phyloP scores from a whole-genome alignment of 345 rosid genomes.

The Pugionium dolabratum region DNA sequence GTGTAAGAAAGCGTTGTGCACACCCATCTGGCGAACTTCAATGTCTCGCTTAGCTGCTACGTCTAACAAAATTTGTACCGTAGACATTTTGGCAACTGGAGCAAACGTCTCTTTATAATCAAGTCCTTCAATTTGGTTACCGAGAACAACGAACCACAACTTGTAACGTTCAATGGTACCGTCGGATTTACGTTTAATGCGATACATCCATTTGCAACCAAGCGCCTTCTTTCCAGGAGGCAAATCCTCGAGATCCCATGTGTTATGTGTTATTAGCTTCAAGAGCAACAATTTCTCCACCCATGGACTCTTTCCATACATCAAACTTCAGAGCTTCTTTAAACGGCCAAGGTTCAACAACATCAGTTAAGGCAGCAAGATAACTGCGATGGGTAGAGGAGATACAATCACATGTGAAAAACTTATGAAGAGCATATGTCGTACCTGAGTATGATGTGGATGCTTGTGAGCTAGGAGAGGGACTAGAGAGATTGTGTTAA shows the following conservation, averaged over 20 bases:
- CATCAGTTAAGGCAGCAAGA: not conserved
- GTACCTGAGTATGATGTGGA: not conserved
- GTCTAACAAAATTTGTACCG: not conserved
- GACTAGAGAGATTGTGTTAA: not conserved
- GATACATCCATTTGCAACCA: not conserved
- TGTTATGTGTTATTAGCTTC: not conserved
- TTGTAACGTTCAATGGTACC: not conserved
- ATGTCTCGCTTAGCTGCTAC: not conserved
- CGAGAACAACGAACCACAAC: not conserved
- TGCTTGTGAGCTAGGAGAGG: not conserved
- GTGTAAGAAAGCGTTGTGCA: not conserved
- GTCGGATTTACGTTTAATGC: not conserved
- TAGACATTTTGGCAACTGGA: not conserved
- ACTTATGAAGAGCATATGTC: not conserved
- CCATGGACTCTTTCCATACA: not conserved
- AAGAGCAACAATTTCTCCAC: not conserved
- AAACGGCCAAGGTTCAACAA: not conserved
- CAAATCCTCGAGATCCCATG: not conserved
- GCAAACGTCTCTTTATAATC: not conserved
- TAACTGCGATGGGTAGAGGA: not conserved
- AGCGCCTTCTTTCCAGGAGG: not conserved
- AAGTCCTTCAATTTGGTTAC: not conserved
- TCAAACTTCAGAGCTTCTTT: not conserved
- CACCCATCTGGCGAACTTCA: not conserved
- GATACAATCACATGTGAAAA: not conserved